Conservation (phyloP, 2,329 filamentous ascomycete species). For the Trichoderma asperellum region DNA sequence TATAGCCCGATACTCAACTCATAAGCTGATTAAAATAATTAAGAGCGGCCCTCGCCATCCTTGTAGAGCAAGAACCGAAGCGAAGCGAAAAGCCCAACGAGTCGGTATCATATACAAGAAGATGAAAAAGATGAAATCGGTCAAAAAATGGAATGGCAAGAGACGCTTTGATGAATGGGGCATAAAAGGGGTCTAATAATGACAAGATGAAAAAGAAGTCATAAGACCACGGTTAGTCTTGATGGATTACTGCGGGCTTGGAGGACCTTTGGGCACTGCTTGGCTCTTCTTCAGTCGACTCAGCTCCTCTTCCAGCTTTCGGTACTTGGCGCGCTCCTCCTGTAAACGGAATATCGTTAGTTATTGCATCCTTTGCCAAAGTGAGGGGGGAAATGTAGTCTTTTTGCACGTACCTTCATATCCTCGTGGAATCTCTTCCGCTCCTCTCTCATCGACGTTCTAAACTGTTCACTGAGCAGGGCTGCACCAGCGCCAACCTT, state of each 20-base stretch:
- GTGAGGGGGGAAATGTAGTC: not conserved
- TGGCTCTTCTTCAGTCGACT: conserved; percentile 48
- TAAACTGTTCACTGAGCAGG: conserved; percentile 61
- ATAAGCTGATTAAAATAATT: not conserved
- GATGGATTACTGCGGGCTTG: conserved; percentile 44
- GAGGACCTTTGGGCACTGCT: conserved; percentile 49
- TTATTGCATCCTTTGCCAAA: not conserved
- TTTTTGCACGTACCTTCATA: conserved; percentile 47
- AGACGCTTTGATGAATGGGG: conserved; percentile 9
- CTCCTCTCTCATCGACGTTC: conserved; percentile 60
- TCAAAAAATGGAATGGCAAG: conserved; percentile 12
- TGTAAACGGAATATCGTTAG: conserved; percentile 33
- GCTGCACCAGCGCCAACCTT: conserved; percentile 50
- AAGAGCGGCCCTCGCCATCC: conserved; percentile 7
- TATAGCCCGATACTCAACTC: not conserved
- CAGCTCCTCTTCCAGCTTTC: conserved; percentile 57
- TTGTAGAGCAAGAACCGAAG: conserved; percentile 11
- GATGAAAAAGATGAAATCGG: conserved; percentile 21
- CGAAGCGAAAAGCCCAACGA: conserved; percentile 3
- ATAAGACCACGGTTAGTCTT: not conserved
- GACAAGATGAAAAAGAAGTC: not conserved
- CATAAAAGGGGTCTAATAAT: not conserved
- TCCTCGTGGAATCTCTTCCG: conserved; percentile 61
- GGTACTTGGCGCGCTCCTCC: conserved; percentile 54
- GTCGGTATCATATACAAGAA: conserved; percentile 28